Evolutionary conservation across 2,329 filamentous ascomycete genomes (phyloP).

Genomic region (Epichloe gansuensis): DNA sequence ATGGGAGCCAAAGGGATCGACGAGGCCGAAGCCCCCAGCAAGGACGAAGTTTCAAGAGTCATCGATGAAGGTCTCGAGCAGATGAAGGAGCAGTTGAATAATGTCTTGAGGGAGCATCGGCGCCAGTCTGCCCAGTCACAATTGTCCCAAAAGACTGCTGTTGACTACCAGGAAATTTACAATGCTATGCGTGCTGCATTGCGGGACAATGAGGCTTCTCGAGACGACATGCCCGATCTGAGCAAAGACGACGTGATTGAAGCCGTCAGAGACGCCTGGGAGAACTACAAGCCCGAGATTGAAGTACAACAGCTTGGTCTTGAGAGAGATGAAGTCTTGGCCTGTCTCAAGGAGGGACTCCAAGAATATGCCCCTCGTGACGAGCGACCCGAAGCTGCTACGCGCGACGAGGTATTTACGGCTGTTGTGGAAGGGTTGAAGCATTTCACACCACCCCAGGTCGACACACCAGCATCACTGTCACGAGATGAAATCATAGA

Average conservation of each 20-base stretch:
- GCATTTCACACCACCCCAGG: slow-evolving; percentile 62
- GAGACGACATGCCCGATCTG: slow-evolving; percentile 30
- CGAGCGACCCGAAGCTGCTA: slow-evolving; percentile 47
- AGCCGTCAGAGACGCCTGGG: slow-evolving; percentile 82
- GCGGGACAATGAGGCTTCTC: slow-evolving; percentile 43
- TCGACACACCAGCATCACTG: slow-evolving; percentile 56
- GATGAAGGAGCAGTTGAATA: slow-evolving; percentile 73
- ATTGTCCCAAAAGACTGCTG: slow-evolving; percentile 43
- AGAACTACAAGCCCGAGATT: slow-evolving; percentile 88
- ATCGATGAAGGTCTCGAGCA: slow-evolving; percentile 71
- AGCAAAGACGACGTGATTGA: slow-evolving; percentile 75
- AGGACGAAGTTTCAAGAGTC: slow-evolving; percentile 61
- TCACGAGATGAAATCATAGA: slow-evolving; percentile 75
- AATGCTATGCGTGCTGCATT: slow-evolving; percentile 69
- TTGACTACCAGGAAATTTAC: slow-evolving; percentile 79
- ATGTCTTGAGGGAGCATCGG: slow-evolving; percentile 63
- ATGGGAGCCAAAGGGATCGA: slow-evolving; percentile 35
- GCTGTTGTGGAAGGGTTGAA: slow-evolving; percentile 80
- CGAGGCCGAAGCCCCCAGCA: slow-evolving; percentile 40
- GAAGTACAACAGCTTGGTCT: slow-evolving; percentile 82
- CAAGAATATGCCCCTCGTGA: slow-evolving; percentile 54
- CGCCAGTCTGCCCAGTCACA: slow-evolving; percentile 54
- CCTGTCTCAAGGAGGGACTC: slow-evolving; percentile 76
- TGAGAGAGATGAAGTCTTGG: slow-evolving; percentile 79
- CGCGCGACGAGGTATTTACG: slow-evolving; percentile 72